Conservation (phyloP, 1,284 basidiomycete species). For the Trichosporon asahii region DNA sequence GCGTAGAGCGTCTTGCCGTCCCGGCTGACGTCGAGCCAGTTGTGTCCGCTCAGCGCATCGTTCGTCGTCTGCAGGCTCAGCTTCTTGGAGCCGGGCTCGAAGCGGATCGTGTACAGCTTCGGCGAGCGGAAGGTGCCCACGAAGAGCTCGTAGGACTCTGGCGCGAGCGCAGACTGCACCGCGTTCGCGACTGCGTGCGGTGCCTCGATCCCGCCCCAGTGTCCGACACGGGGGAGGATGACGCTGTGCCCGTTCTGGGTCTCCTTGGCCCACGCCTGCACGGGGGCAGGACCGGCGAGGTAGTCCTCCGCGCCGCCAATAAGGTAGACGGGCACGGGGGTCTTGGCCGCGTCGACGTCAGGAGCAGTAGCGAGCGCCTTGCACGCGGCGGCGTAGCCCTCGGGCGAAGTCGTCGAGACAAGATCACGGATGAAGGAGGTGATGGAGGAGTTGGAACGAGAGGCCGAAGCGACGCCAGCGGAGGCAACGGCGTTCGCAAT, state of each 20-base stretch:
- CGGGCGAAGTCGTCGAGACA: slow-evolving; percentile 30
- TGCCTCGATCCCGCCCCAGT: slow-evolving; percentile 38
- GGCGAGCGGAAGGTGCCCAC: slow-evolving; percentile 44
- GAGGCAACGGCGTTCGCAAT: slow-evolving; percentile 30
- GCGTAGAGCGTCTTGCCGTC: slow-evolving; percentile 34
- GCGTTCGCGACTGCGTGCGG: slow-evolving; percentile 24
- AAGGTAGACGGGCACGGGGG: slow-evolving; percentile 25
- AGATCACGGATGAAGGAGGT: slow-evolving; percentile 33
- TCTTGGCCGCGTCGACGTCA: slow-evolving; percentile 19
- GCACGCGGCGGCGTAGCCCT: slow-evolving; percentile 33
- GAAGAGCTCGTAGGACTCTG: slow-evolving; percentile 27
- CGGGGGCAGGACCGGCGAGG: slow-evolving; percentile 27
- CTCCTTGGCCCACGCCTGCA: slow-evolving; percentile 23
- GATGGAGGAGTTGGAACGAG: slow-evolving; percentile 18
- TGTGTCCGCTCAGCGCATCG: slow-evolving; percentile 36
- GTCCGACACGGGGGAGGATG: slow-evolving; percentile 31
- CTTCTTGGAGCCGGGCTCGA: slow-evolving; percentile 26
- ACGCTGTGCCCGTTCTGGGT: slow-evolving; percentile 19
- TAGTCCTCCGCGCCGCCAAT: slow-evolving; percentile 37
- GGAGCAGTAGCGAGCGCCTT: slow-evolving; percentile 27
- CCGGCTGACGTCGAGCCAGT: slow-evolving; percentile 37
- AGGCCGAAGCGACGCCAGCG: slow-evolving; percentile 27
- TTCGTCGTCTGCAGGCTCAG: slow-evolving; percentile 25
- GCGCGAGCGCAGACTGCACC: slow-evolving; percentile 15
- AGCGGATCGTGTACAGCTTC: slow-evolving; percentile 36